Evolutionary conservation across 805 yeast genomes (phyloP).

Genomic region (Metschnikowia anglica): DNA sequence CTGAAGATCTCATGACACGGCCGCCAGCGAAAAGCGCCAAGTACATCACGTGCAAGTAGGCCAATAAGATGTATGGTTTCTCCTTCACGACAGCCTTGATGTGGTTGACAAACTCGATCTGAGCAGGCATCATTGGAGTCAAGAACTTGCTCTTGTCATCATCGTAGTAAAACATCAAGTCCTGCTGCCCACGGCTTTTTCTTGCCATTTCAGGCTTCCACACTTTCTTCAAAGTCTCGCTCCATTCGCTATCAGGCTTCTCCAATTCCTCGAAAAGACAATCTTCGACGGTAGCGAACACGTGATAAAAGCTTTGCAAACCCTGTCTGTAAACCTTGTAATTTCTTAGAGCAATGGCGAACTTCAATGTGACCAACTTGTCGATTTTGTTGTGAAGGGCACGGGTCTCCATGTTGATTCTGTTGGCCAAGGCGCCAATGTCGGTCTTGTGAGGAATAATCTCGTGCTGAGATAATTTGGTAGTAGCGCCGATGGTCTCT

Average conservation of each 20-base stretch:
- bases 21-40: conserved; percentile 89
- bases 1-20: conserved; percentile 62
- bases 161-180: conserved; percentile 65
- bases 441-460: conserved; percentile 78
- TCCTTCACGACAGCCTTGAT: conserved; percentile 52
- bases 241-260: conserved; percentile 30
- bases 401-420: conserved; percentile 72
- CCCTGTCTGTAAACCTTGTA: conserved; percentile 79
- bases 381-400: conserved; percentile 66
- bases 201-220: conserved; percentile 75
- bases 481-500: conserved; percentile 22
- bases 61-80: conserved; percentile 70
- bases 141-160: conserved; percentile 54
- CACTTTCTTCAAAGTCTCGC: conserved; percentile 52
- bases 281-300: conserved; percentile 63
- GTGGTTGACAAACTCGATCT: conserved; percentile 61
- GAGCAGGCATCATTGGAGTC: conserved; percentile 57
- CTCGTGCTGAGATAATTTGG: conserved; percentile 43
- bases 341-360: conserved; percentile 75
- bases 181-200: conserved; percentile 53
- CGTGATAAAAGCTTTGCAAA: conserved; percentile 67
- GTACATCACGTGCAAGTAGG: conserved; percentile 84
- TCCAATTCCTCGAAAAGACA: conserved; percentile 47
- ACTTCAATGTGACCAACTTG: conserved; percentile 63
- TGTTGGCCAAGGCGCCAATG: conserved; percentile 77